phyloP scores from a whole-genome alignment of 192 early-diverging fungal species.

The Coemansia sp. region DNA sequence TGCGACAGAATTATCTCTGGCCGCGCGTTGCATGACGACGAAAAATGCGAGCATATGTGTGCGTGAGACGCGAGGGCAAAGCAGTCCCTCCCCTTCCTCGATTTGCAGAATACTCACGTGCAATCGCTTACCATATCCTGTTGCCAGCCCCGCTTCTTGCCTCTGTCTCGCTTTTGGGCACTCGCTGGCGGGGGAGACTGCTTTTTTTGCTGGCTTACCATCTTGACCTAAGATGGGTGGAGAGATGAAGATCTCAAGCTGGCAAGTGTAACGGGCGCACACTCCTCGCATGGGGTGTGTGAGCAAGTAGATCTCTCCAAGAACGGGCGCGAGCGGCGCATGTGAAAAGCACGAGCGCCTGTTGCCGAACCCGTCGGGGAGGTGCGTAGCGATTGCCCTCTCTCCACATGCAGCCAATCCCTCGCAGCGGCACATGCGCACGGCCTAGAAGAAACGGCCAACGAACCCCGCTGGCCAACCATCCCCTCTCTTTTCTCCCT shows the following conservation, averaged over 20 bases:
- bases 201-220: not conserved
- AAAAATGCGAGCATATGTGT: not conserved
- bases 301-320: not conserved
- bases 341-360: not conserved
- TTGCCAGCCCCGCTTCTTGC: not conserved
- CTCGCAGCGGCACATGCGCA: no score
- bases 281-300: not conserved
- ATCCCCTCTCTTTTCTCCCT: no score
- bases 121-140: not conserved
- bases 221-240: no score
- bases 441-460: no score
- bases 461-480: no score
- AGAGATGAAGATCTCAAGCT: not conserved
- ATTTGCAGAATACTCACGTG: slow-evolving; percentile 1
- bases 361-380: no score
- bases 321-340: not conserved
- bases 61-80: not conserved
- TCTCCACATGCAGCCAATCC: not conserved
- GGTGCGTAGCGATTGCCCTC: not conserved
- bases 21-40: not conserved
- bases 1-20: not conserved
- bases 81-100: not conserved
- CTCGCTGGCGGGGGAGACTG: not conserved
- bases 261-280: not conserved
- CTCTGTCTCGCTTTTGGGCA: not conserved